These are phyloP conservation scores for Solanum bulbocastanum DNA, from an alignment of 257 asterid species.

Conservation along the genomic window DNA sequence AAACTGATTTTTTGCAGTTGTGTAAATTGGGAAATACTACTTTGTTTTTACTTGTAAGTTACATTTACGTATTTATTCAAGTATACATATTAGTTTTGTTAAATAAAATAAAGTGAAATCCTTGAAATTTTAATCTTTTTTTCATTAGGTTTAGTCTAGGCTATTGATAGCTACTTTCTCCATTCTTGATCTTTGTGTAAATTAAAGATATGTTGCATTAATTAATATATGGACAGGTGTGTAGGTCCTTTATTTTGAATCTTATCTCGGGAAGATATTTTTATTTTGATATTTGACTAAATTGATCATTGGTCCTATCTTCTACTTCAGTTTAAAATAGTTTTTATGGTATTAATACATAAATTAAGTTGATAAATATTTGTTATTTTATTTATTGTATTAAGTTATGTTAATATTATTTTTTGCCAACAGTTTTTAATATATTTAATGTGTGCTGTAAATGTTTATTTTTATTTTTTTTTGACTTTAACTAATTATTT, in stretches of 20 bases:
- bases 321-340: too few species aligned
- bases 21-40: not conserved
- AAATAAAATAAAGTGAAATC: not conserved
- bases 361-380: too few species aligned
- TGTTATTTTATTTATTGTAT: too few species aligned
- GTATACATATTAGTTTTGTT: not conserved
- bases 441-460: too few species aligned
- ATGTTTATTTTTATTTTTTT: too few species aligned
- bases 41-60: not conserved
- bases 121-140: too few species aligned
- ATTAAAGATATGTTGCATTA: not conserved
- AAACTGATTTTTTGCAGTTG: not conserved
- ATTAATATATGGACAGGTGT: not conserved
- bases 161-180: not conserved
- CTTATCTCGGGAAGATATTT: not conserved
- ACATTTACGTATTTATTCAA: too few species aligned
- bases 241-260: not conserved
- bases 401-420: too few species aligned
- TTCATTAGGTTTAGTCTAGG: not conserved
- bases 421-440: too few species aligned
- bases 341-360: too few species aligned
- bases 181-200: not conserved
- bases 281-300: not conserved
- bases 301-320: too few species aligned
- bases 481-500: too few species aligned